Base-by-base conservation (phyloP, 768 basidiomycete species). In the Boletus reticulatus region DNA sequence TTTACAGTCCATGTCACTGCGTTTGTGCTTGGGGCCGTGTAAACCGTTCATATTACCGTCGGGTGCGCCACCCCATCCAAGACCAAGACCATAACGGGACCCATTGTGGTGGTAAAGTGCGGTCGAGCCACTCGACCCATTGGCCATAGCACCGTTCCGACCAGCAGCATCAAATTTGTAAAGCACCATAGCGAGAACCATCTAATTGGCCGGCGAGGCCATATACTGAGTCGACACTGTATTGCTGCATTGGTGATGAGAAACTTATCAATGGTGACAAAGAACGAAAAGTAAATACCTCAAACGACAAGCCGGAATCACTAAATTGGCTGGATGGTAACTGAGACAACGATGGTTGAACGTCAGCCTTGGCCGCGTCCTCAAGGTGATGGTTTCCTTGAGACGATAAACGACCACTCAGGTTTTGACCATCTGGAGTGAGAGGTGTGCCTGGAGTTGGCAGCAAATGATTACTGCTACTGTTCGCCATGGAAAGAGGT, bases 21-120 rank as follows among this genome's bases (percentile, higher is more conserved):
- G 83, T 76, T 95, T 96, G 76, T 95, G 94, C 75, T 96, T 96
- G 48, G 93, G 84, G 43, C 94, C 94, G 65, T 93, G 91, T 43
- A 94, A 70, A 20, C 92, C 92, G 64, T 92, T 92, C 84, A 93
- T 90, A 72, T 94, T 94, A 53, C 83, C 74, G 60, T 91, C 88
- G n/a, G 76, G 76, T 43, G 79, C 77, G 41, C 74, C 66, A 16
- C 77, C 75, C 39, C 89, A 80, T 32, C 83, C 80, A 48, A 86
- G 65, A 34, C 84, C 83, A 36, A 89, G 71, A 38, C 89, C 89
- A 61, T 91, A 92, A 60, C 90, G 85, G 54, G 88, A 79, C 3
- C 84, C 87, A 52, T 87, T 83, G 65, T 90, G 89, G 50, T 89
- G 84, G 66, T 92, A 90, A 34, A 89, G 69, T 8, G 86, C 86